Percentiles rank a stretch among this genome's conserved stretches.
Conservation (phyloP, 495 filamentous ascomycete species). For the Lepraria neglecta region DNA sequence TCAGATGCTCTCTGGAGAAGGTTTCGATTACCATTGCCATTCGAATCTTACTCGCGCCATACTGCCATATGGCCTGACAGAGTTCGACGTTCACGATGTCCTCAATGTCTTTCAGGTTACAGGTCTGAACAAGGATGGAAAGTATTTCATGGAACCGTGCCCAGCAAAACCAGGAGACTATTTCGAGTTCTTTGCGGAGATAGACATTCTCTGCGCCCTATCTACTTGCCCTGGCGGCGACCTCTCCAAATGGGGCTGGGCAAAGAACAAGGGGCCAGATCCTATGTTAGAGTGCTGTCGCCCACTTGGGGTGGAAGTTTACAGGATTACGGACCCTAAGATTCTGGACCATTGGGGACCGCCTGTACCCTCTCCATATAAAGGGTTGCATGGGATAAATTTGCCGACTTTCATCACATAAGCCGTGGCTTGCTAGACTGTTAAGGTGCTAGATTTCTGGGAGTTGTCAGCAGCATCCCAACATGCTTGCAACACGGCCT, state of each 20-base stretch:
- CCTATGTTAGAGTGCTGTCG: conserved; percentile 65
- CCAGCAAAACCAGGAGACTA: conserved; percentile 60
- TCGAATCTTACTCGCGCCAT: conserved; percentile 72
- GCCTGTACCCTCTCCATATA: conserved; percentile 52
- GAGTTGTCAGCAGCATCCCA: no score
- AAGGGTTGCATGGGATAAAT: conserved; percentile 60
- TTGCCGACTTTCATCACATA: neutral
- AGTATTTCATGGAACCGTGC: conserved; percentile 70
- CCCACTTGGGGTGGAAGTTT: conserved; percentile 67
- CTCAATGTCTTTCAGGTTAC: conserved; percentile 80
- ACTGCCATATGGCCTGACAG: conserved; percentile 57
- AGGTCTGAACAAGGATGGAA: conserved; percentile 60
- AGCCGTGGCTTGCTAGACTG: neutral
- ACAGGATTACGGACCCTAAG: conserved; percentile 46
- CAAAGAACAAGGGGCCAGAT: conserved; percentile 52
- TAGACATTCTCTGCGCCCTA: conserved; percentile 66
- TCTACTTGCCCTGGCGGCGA: conserved; percentile 60
- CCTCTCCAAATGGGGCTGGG: conserved; percentile 70
- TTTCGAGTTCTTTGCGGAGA: conserved; percentile 73
- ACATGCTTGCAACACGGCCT: no score
- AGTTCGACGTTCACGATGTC: conserved; percentile 73
- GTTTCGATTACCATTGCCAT: conserved; percentile 75
- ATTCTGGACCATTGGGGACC: conserved; percentile 55
- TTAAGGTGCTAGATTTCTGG: no score
- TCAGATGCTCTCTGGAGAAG: conserved; percentile 58